Evolutionary conservation across 2,329 filamentous ascomycete species (phyloP).

Genomic region (Claviceps quebecensis): DNA sequence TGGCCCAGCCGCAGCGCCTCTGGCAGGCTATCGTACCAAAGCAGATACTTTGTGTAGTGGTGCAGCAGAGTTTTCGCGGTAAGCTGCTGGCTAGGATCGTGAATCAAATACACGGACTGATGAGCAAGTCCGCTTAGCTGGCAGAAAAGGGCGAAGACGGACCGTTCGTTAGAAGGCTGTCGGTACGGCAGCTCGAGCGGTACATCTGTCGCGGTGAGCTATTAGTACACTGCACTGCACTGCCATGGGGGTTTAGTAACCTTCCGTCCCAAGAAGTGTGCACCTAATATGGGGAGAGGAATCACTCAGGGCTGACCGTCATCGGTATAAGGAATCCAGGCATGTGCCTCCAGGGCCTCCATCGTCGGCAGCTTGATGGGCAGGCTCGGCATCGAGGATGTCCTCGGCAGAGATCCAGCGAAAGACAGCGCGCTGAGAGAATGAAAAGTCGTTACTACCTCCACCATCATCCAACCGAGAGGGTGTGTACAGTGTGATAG

Average conservation of each 20-base stretch:
- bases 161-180: slow-evolving; percentile 54
- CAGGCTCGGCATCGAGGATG: slow-evolving; percentile 38
- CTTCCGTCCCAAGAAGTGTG: not conserved
- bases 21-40: slow-evolving; percentile 57
- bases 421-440: slow-evolving; percentile 44
- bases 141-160: slow-evolving; percentile 52
- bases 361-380: slow-evolving; percentile 47
- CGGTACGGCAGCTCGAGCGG: slow-evolving; percentile 38
- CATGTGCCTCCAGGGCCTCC: slow-evolving; percentile 40
- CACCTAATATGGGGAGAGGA: not conserved
- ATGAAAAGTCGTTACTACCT: no score
- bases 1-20: slow-evolving; percentile 47
- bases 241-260: no score
- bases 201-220: slow-evolving; percentile 22
- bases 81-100: slow-evolving; percentile 50
- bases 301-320: slow-evolving; percentile 27
- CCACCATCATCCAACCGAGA: no score
- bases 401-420: slow-evolving; percentile 44
- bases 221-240: not conserved
- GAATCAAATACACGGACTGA: slow-evolving; percentile 53
- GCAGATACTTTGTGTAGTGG: slow-evolving; percentile 52
- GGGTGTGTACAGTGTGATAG: not conserved
- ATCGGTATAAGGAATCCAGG: slow-evolving; percentile 44
- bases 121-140: slow-evolving; percentile 61
- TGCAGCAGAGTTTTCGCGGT: slow-evolving; percentile 47